Base-by-base conservation (phyloP, 441 rosid genomes). In the Dalechampia spathulata region DNA sequence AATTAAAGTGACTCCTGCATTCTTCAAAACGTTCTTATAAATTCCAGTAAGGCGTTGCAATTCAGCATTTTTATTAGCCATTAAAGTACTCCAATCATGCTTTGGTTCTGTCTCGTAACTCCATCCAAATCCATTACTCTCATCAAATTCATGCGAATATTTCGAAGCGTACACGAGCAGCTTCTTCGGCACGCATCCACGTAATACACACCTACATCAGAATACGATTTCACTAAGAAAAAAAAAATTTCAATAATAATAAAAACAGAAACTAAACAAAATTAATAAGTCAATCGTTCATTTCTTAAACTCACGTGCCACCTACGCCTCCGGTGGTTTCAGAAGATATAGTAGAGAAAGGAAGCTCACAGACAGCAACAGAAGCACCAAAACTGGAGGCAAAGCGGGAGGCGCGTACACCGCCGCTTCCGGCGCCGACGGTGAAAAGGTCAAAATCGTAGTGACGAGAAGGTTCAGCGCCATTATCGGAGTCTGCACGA, bases 101-200 rank as follows among this genome's bases (percentile, higher is more conserved):
- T 72, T 76, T 32, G 92, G 95, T 56, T 90, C 98, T 0, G 72
- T 44, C 30, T 77, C 92, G 61, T 83, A 83, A 20, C 65, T 78
- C 96, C 98, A 87, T 46, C 98, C 98, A 74, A 80, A 90, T 21
- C 98, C 96, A 44, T 62, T 62, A 73, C 98, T 87, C 65, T 90
- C 96, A 43, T 90, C 98, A 59, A 87, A 87, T 66, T 90, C 98
- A 57, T 90, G 96, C 65, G 74, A 59, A 65, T 73, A 90, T 71
- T 87, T 90, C 28, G 98, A 87, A 14, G 95, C 77, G n/a, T 83
- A 90, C 30, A 87, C 98, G 25, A 90, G 81, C 57, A 90, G 57
- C 61, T 90, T 90, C 84, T 90, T 87, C 17, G 98, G 98, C 12
- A 90, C 90, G 61, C 98, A 90, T 66, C 98, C 96, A 51, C 98